These are phyloP conservation scores for Vigna reflexopilosa DNA, from an alignment of 306 rosid species.

Conservation along the genomic window DNA sequence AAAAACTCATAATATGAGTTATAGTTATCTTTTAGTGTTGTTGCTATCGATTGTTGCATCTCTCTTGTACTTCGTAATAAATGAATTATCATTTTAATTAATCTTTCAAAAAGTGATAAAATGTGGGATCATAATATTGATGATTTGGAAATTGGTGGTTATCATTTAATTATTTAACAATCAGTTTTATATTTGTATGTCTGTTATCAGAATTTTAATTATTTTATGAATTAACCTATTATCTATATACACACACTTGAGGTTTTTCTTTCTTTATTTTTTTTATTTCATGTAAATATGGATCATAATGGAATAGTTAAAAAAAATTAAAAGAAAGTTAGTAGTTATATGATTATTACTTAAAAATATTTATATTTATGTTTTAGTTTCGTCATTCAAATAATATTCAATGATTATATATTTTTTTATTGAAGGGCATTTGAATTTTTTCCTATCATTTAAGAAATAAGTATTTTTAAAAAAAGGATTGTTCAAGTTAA, in stretches of 20 bases:
- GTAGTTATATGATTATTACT: not conserved
- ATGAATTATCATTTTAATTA: slow-evolving; percentile 31
- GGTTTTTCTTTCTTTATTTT: not conserved
- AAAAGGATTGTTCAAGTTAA: not conserved
- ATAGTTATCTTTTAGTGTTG: slow-evolving; percentile 21
- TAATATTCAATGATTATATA: not conserved
- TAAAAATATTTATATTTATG: not conserved
- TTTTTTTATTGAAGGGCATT: too few relatives aligned
- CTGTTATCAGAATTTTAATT: not conserved
- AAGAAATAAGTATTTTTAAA: not conserved
- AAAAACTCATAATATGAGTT: slow-evolving; percentile 33
- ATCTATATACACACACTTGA: not conserved
- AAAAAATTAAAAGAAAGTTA: not conserved
- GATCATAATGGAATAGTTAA: not conserved
- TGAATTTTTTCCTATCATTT: too few relatives aligned
- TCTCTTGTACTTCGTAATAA: slow-evolving; percentile 27
- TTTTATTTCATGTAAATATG: not conserved
- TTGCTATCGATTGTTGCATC: slow-evolving; percentile 42
- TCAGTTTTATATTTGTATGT: not conserved
- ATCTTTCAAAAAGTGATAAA: not conserved
- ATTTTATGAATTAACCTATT: not conserved
- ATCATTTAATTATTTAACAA: not conserved
- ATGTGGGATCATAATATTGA: not conserved
- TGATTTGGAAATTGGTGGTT: not conserved
- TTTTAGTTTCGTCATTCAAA: not conserved